A percentile compares a stretch with the other conserved stretches of the same genome.
These are phyloP conservation scores for Suillus alpinus DNA, from an alignment of 768 basidiomycete species.

Conservation along the genomic window DNA sequence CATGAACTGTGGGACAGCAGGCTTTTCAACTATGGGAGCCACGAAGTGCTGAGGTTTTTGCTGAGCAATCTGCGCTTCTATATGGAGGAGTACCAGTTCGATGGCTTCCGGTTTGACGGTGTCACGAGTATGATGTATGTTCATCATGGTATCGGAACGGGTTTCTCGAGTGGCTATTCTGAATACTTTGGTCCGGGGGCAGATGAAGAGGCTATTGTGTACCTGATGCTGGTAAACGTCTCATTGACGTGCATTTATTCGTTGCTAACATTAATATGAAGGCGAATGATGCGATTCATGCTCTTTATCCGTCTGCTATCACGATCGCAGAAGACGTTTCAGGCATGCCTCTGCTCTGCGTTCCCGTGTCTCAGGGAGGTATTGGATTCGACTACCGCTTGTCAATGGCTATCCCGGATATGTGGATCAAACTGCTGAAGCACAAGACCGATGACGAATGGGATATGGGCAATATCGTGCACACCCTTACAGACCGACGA, in stretches of 20 bases:
- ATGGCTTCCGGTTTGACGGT: conserved; percentile 98
- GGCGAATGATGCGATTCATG: conserved; percentile 91
- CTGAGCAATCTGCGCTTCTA: conserved; percentile 94
- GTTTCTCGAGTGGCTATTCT: conserved; percentile 97
- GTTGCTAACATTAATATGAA: conserved; percentile 30
- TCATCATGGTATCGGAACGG: conserved; percentile 96
- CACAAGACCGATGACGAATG: conserved; percentile 85
- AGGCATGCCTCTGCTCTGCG: conserved; percentile 94
- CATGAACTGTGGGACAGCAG: conserved; percentile 99
- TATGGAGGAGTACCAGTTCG: conserved; percentile 93
- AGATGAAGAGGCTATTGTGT: conserved; percentile 88
- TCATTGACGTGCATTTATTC: background rate
- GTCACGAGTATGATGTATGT: conserved; percentile 99
- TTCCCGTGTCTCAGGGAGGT: conserved; percentile 76
- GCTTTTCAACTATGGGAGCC: conserved; percentile 92
- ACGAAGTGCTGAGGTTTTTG: conserved; percentile 94
- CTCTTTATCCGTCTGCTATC: conserved; percentile 73
- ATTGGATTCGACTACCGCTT: conserved; percentile 97
- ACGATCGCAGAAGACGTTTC: conserved; percentile 99
- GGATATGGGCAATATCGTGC: conserved; percentile 83
- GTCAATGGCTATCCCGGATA: conserved; percentile 98
- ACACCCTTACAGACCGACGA: conserved; percentile 87
- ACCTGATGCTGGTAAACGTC: conserved; percentile 88
- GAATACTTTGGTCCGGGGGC: conserved; percentile 91
- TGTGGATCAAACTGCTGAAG: conserved; percentile 99